A percentile compares a stretch with the other conserved stretches of the same genome.
Conservation (phyloP, 2,329 filamentous ascomycete genomes). For the Neonectria neomacrospora region DNA sequence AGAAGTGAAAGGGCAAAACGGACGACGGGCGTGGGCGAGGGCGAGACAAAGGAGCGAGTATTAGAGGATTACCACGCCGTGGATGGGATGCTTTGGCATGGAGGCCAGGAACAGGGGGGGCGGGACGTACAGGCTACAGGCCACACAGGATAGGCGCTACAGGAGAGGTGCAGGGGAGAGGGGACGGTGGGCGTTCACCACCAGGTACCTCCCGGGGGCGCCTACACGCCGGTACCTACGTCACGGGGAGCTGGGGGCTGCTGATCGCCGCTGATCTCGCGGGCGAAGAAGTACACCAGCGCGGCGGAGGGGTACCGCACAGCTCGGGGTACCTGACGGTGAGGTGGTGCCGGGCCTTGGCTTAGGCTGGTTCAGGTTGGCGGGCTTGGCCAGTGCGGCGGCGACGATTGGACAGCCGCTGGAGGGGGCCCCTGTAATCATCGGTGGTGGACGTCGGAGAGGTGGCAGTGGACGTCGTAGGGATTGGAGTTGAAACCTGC, state of each 20-base stretch:
- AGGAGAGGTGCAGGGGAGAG: conserved; percentile 29
- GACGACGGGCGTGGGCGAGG: conserved; percentile 31
- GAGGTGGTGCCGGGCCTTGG: conserved; percentile 30
- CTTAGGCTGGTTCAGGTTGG: conserved; percentile 46
- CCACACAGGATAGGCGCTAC: no score
- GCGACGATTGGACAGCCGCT: conserved; percentile 32
- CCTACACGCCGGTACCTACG: conserved; percentile 21
- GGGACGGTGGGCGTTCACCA: conserved; percentile 31
- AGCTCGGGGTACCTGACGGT: conserved; percentile 37
- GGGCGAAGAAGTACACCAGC: conserved; percentile 2
- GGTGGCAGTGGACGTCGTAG: conserved; percentile 21
- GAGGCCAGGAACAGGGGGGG: conserved; percentile 40
- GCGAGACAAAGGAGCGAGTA: conserved; percentile 36
- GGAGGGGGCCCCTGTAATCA: conserved; percentile 35
- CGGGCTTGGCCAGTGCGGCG: conserved; percentile 36
- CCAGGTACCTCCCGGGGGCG: conserved; percentile 28
- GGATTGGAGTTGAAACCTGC: conserved; percentile 31
- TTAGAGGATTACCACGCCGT: conserved; percentile 30
- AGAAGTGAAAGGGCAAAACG: conserved; percentile 30
- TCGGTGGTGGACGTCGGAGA: conserved; percentile 28
- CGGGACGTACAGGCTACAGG: conserved; percentile 15
- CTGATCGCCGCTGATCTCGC: conserved; percentile 6
- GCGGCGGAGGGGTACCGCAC: conserved; percentile 28
- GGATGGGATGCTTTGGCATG: conserved; percentile 43
- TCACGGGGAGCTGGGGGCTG: background rate